Conservation (phyloP, 768 basidiomycete genomes). For the Candolleomyces eurysporus region DNA sequence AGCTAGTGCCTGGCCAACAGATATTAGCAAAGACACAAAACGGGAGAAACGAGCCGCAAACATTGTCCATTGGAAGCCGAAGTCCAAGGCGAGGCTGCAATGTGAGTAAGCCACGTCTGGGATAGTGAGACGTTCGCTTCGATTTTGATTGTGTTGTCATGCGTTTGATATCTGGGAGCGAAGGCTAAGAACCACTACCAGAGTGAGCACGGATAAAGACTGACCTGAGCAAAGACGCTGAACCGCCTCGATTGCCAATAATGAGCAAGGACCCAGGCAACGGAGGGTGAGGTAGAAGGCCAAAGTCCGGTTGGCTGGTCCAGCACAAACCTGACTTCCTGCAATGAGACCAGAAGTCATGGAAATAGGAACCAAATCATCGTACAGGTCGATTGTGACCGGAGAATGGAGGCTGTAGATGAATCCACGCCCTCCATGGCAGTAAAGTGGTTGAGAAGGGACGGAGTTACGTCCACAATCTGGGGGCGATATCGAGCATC, state of each 20-base stretch:
- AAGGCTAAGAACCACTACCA: no score
- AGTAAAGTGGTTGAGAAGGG: conserved; percentile 34
- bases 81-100: conserved; percentile 61
- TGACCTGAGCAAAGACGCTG: conserved; percentile 58
- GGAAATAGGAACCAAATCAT: conserved; percentile 6
- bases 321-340: conserved; percentile 57
- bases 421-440: conserved; percentile 16
- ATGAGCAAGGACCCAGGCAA: conserved; percentile 65
- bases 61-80: conserved; percentile 23
- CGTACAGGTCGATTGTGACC: conserved; percentile 46
- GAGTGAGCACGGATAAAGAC: no score
- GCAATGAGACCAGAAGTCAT: neutral
- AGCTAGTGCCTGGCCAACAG: conserved; percentile 46
- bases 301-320: conserved; percentile 63
- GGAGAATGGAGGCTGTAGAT: conserved; percentile 34
- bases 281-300: conserved; percentile 42
- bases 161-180: no score
- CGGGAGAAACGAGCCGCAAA: conserved; percentile 34
- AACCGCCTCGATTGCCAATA: conserved; percentile 67
- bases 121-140: conserved; percentile 41
- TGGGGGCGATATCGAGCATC: conserved; percentile 19
- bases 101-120: conserved; percentile 62
- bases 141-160: neutral
- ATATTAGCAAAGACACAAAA: conserved; percentile 1
- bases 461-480: conserved; percentile 56